Base-by-base conservation (phyloP, 2,329 filamentous ascomycete species). In the Colletotrichum shisoi region DNA sequence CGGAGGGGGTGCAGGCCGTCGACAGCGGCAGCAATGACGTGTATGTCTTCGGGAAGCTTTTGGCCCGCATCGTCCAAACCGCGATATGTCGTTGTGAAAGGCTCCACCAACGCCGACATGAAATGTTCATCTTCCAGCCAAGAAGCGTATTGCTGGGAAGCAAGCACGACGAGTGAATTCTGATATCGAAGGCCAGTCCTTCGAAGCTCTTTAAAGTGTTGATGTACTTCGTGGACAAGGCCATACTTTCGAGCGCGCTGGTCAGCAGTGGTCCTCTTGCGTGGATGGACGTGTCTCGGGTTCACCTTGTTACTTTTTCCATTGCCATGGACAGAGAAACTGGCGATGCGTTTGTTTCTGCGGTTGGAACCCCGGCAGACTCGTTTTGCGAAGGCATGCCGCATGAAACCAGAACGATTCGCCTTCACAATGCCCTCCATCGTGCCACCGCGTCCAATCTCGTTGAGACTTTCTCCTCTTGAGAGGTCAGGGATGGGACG, bases 11-110 rank as follows among this genome's bases (percentile, higher is more conserved):
- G 75, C 39, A 90, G 75, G 9, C 83, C 80, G 72, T 89, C 87
- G 34, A 88, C 82, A 4, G 87, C 83, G 13, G 83, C 88, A 27
- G 79, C 79, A 15, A 89, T 70, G 8, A 88, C 76, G 68, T 83
- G 78, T 40, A 86, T 76, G 44, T 53, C 34, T 11, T 51, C 9
- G 12, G 15, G 3, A 2, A 3, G 17, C 11, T n/a, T 27, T 17
- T 44, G 57, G 19, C 13, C 27, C 27, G 8, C 27, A 31, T 1
- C 3, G 27, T 31, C 27, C 27, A 1, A 31, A 31, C 27, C 27
- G 27, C 27, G 27, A 31, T 5, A 8, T 3, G 5, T n/a, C 11
- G 40, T n/a, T 7, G 58, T 17, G 44, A 72, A 71, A 7, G 67
- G 56, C 13, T 69, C 54, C 48, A 74, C 52, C 17, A 73, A 56